Percentiles rank a stretch among this genome's conserved stretches.
phyloP scores from a whole-genome alignment of 2,329 filamentous ascomycete species.

The Tolypocladium pustulatum region DNA sequence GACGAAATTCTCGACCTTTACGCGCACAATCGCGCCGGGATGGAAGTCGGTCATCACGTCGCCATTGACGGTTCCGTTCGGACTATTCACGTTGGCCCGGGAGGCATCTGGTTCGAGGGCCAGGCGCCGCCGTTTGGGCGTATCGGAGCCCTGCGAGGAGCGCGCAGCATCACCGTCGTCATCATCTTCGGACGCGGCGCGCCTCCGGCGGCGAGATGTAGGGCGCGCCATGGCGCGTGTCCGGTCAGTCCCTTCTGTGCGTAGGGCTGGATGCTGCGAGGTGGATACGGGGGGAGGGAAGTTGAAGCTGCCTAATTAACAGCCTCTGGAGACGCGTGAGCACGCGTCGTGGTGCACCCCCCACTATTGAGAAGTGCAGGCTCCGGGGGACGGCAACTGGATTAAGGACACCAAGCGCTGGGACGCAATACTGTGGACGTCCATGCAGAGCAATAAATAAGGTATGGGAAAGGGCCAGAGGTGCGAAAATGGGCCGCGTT shows the following conservation, averaged over 20 bases:
- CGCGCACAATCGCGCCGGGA: constrained; percentile 79
- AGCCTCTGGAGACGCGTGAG: not conserved
- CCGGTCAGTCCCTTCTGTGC: not conserved
- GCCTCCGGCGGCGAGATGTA: constrained; percentile 30
- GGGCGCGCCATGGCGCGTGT: constrained; percentile 16
- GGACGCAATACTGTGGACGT: not conserved
- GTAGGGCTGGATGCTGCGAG: not conserved
- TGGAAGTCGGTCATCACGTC: constrained; percentile 33
- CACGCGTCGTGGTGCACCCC: not conserved
- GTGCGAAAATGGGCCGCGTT: not conserved
- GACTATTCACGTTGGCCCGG: constrained; percentile 4
- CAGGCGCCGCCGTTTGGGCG: constrained; percentile 26
- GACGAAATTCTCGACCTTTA: constrained; percentile 81
- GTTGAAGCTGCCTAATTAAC: not conserved
- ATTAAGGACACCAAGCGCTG: too few species aligned
- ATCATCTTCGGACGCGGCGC: constrained; percentile 29
- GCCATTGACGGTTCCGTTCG: constrained; percentile 5
- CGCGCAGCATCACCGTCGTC: constrained; percentile 20
- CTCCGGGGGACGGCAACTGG: not conserved
- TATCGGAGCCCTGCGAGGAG: constrained; percentile 15
- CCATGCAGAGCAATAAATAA: not conserved
- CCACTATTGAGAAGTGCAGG: not conserved
- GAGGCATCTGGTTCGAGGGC: constrained; percentile 9
- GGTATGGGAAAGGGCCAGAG: not conserved
- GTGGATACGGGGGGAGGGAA: not conserved